phyloP scores from a whole-genome alignment of 2,329 filamentous ascomycete species.

The Eutypella sp. region DNA sequence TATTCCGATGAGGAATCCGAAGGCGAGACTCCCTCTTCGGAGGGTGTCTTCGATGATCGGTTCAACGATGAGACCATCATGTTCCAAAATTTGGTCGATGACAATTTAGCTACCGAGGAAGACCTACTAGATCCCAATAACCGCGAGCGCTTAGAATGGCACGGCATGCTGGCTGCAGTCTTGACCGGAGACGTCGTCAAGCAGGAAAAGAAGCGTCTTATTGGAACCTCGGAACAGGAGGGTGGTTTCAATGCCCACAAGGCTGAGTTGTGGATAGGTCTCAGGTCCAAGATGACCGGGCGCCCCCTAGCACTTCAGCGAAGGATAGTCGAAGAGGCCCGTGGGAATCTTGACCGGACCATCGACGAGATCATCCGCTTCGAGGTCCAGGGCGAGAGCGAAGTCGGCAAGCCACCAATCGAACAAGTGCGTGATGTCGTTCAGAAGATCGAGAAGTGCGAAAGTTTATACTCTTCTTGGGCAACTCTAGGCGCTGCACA shows the following conservation, averaged over 20 bases:
- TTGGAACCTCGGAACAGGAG: constrained; percentile 64
- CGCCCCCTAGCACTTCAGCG: constrained; percentile 79
- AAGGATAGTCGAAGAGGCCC: constrained; percentile 81
- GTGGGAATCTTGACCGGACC: constrained; percentile 64
- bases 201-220: constrained; percentile 94
- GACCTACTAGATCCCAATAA: constrained; percentile 85
- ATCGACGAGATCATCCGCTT: constrained; percentile 91
- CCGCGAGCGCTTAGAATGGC: constrained; percentile 91
- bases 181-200: constrained; percentile 94
- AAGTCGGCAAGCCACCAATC: constrained; percentile 80
- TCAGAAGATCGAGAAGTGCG: constrained; percentile 82
- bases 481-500: constrained; percentile 69
- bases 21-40: constrained; percentile 83
- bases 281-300: constrained; percentile 79
- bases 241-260: constrained; percentile 62
- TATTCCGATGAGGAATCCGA: constrained; percentile 79
- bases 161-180: constrained; percentile 94
- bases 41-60: constrained; percentile 76
- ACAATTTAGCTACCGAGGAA: constrained; percentile 84
- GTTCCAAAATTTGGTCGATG: constrained; percentile 65
- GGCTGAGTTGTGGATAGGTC: constrained; percentile 80
- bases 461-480: constrained; percentile 79
- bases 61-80: constrained; percentile 91
- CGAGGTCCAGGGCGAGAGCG: constrained; percentile 87
- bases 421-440: constrained; percentile 90